These are phyloP conservation scores for Globisporangium megalacanthum DNA, from an alignment of 352 stramenopile genomes.

Conservation along the genomic window DNA sequence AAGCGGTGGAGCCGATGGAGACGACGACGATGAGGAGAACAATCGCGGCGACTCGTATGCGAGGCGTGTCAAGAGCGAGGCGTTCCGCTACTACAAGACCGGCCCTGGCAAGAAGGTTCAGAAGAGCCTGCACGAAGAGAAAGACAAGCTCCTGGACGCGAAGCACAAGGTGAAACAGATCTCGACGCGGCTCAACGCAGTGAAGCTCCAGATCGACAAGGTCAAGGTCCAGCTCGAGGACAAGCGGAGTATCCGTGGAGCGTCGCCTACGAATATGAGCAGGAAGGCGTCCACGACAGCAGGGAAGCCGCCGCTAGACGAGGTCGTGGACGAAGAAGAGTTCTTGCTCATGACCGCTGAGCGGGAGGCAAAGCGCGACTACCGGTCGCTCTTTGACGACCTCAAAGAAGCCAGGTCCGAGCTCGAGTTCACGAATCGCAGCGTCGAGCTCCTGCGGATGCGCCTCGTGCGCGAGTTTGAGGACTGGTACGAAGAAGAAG, in stretches of 20 bases:
- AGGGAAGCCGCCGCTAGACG: constrained; percentile 25
- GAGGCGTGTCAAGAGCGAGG: constrained; percentile 50
- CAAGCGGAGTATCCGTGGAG: constrained; percentile 35
- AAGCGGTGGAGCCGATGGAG: constrained; percentile 13
- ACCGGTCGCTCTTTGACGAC: constrained; percentile 76
- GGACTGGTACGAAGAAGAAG: constrained; percentile 70
- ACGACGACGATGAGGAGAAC: constrained; percentile 7
- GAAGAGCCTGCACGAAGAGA: constrained; percentile 56
- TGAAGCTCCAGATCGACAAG: constrained; percentile 75
- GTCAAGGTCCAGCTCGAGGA: constrained; percentile 53
- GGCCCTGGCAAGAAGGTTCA: constrained; percentile 57
- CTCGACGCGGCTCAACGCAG: constrained; percentile 63
- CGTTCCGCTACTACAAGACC: constrained; percentile 63
- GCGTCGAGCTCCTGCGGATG: constrained; percentile 71
- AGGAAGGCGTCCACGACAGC: background rate
- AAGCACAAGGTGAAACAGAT: constrained; percentile 75
- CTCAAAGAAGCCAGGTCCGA: constrained; percentile 76
- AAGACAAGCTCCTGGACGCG: constrained; percentile 64
- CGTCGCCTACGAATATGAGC: constrained; percentile 6
- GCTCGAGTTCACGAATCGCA: constrained; percentile 57
- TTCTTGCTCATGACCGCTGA: constrained; percentile 84
- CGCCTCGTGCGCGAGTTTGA: constrained; percentile 81
- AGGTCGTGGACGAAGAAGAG: constrained; percentile 91
- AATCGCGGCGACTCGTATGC: constrained; percentile 10
- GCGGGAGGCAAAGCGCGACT: constrained; percentile 82